Evolutionary conservation across 257 asterid genomes (phyloP).

Genomic region (Primulina tabacum): DNA sequence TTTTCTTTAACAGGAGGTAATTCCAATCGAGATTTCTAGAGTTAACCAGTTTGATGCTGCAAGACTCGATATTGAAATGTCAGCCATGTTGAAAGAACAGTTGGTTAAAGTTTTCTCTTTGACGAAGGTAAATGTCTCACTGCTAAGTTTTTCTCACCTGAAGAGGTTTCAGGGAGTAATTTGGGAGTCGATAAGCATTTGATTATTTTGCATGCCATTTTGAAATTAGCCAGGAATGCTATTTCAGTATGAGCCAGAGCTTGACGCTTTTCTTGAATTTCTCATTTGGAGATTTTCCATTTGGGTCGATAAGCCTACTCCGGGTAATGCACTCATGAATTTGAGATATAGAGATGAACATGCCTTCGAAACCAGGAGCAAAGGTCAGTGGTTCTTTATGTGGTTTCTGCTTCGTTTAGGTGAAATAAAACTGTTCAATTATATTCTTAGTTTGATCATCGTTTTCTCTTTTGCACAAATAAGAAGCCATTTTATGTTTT

Average conservation of each 20-base stretch:
- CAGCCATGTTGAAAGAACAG: constrained; percentile 95
- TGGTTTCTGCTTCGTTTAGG: constrained; percentile 20
- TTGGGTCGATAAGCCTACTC: constrained; percentile 99
- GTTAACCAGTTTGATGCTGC: constrained; percentile 91
- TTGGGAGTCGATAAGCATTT: constrained; percentile 33
- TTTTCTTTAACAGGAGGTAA: constrained; percentile 46
- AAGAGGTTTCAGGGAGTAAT: constrained; percentile 20
- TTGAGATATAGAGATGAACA: constrained; percentile 88
- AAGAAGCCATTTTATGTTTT: background rate
- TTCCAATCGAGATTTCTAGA: constrained; percentile 84
- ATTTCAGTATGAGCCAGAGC: constrained; percentile 94
- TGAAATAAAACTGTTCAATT: background rate
- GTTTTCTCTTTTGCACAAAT: constrained; percentile 4
- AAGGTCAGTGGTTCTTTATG: constrained; percentile 50
- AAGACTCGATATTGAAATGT: constrained; percentile 90
- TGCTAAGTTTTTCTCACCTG: constrained; percentile 20
- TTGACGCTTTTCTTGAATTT: constrained; percentile 89
- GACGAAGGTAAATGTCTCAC: constrained; percentile 66
- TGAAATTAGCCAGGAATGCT: constrained; percentile 97
- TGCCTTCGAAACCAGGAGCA: constrained; percentile 64
- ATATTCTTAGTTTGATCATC: constrained; percentile 4
- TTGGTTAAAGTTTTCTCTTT: constrained; percentile 79
- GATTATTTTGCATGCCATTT: constrained; percentile 41
- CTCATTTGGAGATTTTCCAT: constrained; percentile 95
- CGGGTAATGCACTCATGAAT: constrained; percentile 87